These are phyloP conservation scores for Pseudogymnoascus verrucosus DNA, from an alignment of 2,329 filamentous ascomycete species.

Conservation along the genomic window DNA sequence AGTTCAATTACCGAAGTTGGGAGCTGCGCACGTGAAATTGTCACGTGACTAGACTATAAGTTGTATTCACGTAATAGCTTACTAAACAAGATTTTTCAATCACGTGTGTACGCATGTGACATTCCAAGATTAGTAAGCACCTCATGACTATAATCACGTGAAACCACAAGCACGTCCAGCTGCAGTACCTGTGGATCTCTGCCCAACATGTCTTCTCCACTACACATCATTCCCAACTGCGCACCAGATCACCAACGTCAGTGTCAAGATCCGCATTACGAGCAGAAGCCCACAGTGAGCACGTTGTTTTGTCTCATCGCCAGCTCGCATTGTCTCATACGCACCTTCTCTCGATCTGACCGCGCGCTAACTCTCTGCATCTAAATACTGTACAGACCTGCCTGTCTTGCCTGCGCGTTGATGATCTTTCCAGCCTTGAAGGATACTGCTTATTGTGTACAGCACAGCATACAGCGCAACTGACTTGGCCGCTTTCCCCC, in stretches of 20 bases:
- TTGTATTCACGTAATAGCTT: not conserved
- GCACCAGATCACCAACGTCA: constrained; percentile 4
- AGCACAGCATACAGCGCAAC: too few relatives aligned
- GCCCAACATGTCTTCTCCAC: not conserved
- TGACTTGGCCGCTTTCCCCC: not conserved
- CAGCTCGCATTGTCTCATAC: not conserved
- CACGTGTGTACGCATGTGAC: not conserved
- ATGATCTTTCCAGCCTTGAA: too few relatives aligned
- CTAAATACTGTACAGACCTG: too few relatives aligned
- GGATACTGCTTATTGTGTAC: too few relatives aligned
- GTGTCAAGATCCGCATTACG: not conserved
- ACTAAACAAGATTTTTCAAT: not conserved
- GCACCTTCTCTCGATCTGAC: not conserved
- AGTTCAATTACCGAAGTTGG: not conserved
- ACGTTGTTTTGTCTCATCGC: constrained; percentile 3
- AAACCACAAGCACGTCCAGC: not conserved
- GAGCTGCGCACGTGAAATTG: not conserved
- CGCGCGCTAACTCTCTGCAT: too few relatives aligned
- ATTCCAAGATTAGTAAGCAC: not conserved
- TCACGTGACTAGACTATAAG: too few relatives aligned
- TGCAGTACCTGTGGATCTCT: not conserved
- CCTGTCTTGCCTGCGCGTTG: too few relatives aligned
- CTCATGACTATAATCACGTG: not conserved
- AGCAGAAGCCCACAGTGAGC: not conserved
- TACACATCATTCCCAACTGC: not conserved